Conservation (phyloP, 371 early-diverging fungal genomes). For the Zychaea mexicana region DNA sequence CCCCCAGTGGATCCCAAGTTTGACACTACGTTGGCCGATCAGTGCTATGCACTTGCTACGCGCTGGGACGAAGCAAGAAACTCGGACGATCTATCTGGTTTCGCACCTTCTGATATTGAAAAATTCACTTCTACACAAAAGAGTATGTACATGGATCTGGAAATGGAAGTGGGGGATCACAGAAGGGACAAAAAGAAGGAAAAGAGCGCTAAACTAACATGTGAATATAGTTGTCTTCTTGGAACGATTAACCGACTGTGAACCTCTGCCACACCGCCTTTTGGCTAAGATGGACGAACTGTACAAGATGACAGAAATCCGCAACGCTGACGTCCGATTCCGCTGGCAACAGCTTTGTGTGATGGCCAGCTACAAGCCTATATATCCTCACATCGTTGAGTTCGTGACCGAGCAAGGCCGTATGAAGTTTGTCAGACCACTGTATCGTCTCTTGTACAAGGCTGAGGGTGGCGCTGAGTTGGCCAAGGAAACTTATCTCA, state of each 20-base stretch:
- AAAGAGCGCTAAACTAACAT: not conserved
- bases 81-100: constrained; percentile 48
- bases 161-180: too few relatives aligned
- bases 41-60: constrained; percentile 81
- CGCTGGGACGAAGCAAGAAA: constrained; percentile 71
- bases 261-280: constrained; percentile 64
- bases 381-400: constrained; percentile 73
- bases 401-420: constrained; percentile 90
- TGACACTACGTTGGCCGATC: constrained; percentile 82
- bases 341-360: constrained; percentile 88
- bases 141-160: constrained; percentile 53
- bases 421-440: constrained; percentile 93
- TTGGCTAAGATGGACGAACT: constrained; percentile 73
- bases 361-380: constrained; percentile 72
- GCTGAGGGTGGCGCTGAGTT: constrained; percentile 71
- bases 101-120: constrained; percentile 63
- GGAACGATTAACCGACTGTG: constrained; percentile 71
- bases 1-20: constrained; percentile 88
- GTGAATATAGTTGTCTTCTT: constrained; percentile 78
- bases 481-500: constrained; percentile 81
- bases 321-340: constrained; percentile 88
- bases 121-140: constrained; percentile 75
- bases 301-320: constrained; percentile 70
- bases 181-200: too few relatives aligned
- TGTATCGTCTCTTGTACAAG: constrained; percentile 70